Evolutionary conservation across 371 early-diverging fungal species (phyloP), one percentile per base, ranked within the genome.

Genomic region (Sporodiniella umbellata): DNA sequence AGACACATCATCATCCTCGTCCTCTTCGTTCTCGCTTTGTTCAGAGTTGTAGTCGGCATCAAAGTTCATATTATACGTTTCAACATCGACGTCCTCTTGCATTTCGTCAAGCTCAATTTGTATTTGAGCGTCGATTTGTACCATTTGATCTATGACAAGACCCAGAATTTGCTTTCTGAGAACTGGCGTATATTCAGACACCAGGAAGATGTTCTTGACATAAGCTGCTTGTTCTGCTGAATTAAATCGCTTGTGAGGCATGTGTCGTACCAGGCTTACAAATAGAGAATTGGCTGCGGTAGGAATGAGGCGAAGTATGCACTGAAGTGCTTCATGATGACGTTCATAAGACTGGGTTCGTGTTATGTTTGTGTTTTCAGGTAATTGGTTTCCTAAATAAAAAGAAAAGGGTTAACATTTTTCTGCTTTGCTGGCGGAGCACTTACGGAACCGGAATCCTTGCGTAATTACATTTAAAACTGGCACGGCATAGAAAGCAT

Each of bases 51-150:
- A 80, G 39, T 73, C 72, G 15, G 60, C 58, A 42, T 68, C 73
- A 42, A 67, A 74, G 26, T 70, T 56, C 54, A 71, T 47, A 23
- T 66, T 51, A 38, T 63, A 65, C 2, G 60, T 52, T 24, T 72
- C 77, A 26, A 74, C 70, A 35, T 75, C 83, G 15, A 80, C 81
- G 4, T 88, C 86, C 37, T 88, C 88, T n/a, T 90, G 88, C 24
- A 94, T 66, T 19, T 97, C 96, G 21, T 96, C 96, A 38, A 95
- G 58, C 51, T 93, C 95, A 1, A 89, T 85, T 58, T 96, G 95
- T 39, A 97, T 93, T 62, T 94, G 96, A 8, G 91, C 96, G 66
- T 97, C 98, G 25, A 97, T 82, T 54, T 92, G 87, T 21, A 95
- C 78, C 42, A 90, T 78, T 19, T 88, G 75, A 35, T 93, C 93